Evolutionary conservation across 2,329 filamentous ascomycete genomes (phyloP), one percentile per base, ranked within the genome.

Genomic region (Drechslerella coelobrocha): DNA sequence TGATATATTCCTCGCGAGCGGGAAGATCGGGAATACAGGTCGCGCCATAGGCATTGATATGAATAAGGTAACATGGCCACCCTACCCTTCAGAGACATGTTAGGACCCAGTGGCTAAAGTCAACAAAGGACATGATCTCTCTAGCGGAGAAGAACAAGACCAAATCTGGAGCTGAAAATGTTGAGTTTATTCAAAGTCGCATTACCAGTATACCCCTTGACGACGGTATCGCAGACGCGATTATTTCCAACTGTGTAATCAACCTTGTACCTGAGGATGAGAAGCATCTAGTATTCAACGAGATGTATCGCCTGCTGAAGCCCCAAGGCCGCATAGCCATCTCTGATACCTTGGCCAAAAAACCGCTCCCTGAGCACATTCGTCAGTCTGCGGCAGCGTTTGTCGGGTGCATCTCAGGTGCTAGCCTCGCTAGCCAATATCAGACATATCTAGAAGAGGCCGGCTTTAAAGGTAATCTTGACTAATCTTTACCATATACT

Each of bases 211-310:
- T 60, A 17, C 55, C 81, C 0, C 77, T 87, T 0, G 75, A 78
- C 0, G 73, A 77, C 8, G 74, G 69, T 7, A 81, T 75, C 14
- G 83, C 81, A 17, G 81, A 87, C 76, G 83, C 83, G 74, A 82
- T 88, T 62, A 86, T 88, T 72, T 84, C 82, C 72, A 89, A 88
- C 77, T 89, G 86, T 68, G 85, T 86, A 24, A 78, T 88, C 68
- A 87, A 87, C 73, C 82, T 87, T 0, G 83, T 87, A 0, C 84
- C 84, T 0, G 75, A 78, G 7, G 62, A 71, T 0, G 83, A 87
- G 8, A 87, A 86, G 75, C 80, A 78, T 4, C 68, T 78, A 0
- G 84, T 82, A 0, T 88, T 88, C 71, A 74, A 77, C 0, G 86
- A 88, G 76, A 86, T 88, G 74, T 80, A 80, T 62, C 82, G 86